Evolutionary conservation across 495 filamentous ascomycete genomes (phyloP).

Genomic region (Cairneyella variabilis): DNA sequence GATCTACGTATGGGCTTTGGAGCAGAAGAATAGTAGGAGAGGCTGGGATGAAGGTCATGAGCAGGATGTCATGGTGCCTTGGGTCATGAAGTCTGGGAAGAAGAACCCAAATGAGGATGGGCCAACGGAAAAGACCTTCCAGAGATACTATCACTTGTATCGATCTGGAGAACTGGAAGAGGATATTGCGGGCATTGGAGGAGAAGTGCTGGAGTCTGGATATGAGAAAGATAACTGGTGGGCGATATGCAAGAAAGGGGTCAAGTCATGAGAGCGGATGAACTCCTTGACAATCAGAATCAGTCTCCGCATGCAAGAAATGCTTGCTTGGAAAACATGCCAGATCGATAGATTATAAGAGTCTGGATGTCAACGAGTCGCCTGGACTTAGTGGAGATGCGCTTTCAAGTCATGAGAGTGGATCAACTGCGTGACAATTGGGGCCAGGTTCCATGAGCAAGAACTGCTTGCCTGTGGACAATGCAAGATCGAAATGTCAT

Average conservation of each 20-base stretch:
- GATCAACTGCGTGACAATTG: no score
- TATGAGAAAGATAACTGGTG: conserved; percentile 99
- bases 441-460: no score
- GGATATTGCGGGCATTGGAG: conserved; percentile 73
- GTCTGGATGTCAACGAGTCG: no score
- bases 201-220: conserved; percentile 70
- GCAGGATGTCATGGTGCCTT: conserved; percentile 95
- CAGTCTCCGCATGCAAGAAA: no score
- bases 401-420: no score
- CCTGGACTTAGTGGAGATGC: no score
- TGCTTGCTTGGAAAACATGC: no score
- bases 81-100: conserved; percentile 63
- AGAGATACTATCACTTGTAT: conserved; percentile 96
- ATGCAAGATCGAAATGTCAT: no score
- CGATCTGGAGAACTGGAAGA: conserved; percentile 79
- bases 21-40: conserved; percentile 83
- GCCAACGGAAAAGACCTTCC: conserved; percentile 44
- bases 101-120: conserved; percentile 29
- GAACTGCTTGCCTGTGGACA: no score
- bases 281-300: no score
- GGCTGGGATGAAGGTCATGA: conserved; percentile 86
- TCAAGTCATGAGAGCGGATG: no score
- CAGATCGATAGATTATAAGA: no score
- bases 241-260: conserved; percentile 56
- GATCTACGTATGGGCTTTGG: conserved; percentile 95